A percentile compares a stretch with the other conserved stretches of the same genome.
Evolutionary conservation across 371 early-diverging fungal species (phyloP).

Genomic region (Mortierella sp.): DNA sequence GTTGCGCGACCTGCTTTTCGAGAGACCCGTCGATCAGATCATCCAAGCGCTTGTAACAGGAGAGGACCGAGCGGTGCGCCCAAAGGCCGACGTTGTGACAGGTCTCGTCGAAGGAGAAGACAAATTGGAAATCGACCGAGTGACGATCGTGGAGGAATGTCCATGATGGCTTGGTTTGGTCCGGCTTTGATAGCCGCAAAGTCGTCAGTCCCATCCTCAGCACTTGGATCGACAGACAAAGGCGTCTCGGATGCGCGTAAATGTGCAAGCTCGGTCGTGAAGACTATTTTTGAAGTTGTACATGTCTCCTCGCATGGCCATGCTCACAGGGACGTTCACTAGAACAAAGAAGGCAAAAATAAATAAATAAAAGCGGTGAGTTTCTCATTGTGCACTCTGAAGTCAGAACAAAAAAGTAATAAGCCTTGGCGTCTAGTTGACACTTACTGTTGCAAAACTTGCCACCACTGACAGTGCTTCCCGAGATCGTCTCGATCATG

Average conservation of each 20-base stretch:
- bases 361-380: too few species aligned
- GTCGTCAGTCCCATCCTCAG: not conserved
- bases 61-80: conserved; percentile 4
- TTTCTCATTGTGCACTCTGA: too few species aligned
- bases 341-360: not conserved
- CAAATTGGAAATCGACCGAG: conserved; percentile 7
- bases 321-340: not conserved
- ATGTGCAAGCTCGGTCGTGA: not conserved
- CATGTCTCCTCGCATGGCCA: not conserved
- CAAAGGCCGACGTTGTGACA: not conserved
- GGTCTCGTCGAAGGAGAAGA: conserved; percentile 7
- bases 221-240: not conserved
- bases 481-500: not conserved
- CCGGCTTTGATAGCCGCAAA: not conserved
- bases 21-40: not conserved
- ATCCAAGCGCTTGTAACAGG: not conserved
- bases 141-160: conserved; percentile 7
- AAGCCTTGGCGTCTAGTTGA: not conserved
- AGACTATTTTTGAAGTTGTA: not conserved
- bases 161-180: not conserved
- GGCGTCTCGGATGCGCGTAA: not conserved
- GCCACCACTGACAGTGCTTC: too few species aligned
- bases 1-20: not conserved
- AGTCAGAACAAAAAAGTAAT: too few species aligned
- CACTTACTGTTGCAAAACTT: not conserved